Percentiles rank a stretch among this genome's conserved stretches.
Evolutionary conservation across 345 rosid genomes (phyloP).

Genomic region (Rhodamnia rubescens): DNA sequence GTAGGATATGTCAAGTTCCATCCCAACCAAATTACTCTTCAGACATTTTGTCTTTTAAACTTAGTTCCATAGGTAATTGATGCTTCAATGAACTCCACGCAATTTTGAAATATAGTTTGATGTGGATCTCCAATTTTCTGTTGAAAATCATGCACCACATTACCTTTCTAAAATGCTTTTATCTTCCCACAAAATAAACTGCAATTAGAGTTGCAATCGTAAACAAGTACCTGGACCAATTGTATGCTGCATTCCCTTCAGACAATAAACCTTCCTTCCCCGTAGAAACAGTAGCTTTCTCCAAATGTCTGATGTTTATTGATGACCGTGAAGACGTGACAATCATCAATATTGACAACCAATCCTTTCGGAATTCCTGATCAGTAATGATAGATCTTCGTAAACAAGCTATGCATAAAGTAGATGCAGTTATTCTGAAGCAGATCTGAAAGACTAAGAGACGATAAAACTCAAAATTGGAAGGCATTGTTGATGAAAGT

Average conservation of each 20-base stretch:
- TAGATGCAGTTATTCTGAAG: not conserved
- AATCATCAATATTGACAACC: conserved; percentile 91
- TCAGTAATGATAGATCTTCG: conserved; percentile 13
- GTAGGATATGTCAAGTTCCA: not conserved
- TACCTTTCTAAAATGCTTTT: not conserved
- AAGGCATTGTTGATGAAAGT: not conserved
- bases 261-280: conserved; percentile 97
- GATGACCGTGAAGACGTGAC: conserved; percentile 96
- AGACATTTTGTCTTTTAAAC: not conserved
- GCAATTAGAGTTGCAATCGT: not conserved
- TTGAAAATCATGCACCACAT: not conserved
- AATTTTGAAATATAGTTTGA: not conserved
- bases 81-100: not conserved
- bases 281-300: conserved; percentile 97
- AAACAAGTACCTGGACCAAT: conserved; percentile 80
- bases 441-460: not conserved
- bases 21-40: not conserved
- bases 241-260: conserved; percentile 98
- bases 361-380: conserved; percentile 94
- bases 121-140: not conserved
- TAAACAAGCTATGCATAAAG: not conserved
- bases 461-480: not conserved
- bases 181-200: not conserved
- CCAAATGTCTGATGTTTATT: conserved; percentile 90
- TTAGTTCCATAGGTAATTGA: not conserved